A percentile compares a stretch with the other conserved stretches of the same genome.
Evolutionary conservation across 371 early-diverging fungal genomes (phyloP).

Genomic region (Mycotypha africana): DNA sequence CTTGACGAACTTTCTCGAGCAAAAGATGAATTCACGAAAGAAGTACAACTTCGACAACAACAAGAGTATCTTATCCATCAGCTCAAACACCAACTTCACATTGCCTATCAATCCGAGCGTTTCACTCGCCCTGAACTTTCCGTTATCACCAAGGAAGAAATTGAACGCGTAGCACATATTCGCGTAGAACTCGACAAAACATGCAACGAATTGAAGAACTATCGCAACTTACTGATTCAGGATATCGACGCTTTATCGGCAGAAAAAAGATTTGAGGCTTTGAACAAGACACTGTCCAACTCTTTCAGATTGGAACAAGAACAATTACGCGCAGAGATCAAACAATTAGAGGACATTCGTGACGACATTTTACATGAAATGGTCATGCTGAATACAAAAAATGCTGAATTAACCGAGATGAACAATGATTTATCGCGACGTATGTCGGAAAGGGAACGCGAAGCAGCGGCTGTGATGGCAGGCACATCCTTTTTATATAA

Average conservation of each 20-base stretch:
- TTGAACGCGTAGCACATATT: slow-evolving; percentile 28
- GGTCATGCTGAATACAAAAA: slow-evolving; percentile 49
- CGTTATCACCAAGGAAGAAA: slow-evolving; percentile 27
- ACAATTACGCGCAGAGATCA: slow-evolving; percentile 16
- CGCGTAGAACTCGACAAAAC: slow-evolving; percentile 31
- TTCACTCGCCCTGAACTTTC: slow-evolving; percentile 16
- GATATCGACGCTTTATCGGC: slow-evolving; percentile 28
- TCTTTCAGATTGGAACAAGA: slow-evolving; percentile 25
- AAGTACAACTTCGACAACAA: slow-evolving; percentile 31
- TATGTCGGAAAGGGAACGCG: slow-evolving; percentile 33
- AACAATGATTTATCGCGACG: slow-evolving; percentile 51
- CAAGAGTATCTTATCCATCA: slow-evolving; percentile 30
- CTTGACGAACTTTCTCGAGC: slow-evolving; percentile 38
- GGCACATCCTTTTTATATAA: slow-evolving; percentile 22
- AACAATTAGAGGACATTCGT: slow-evolving; percentile 14
- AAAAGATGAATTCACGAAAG: slow-evolving; percentile 42
- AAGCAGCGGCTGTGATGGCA: slow-evolving; percentile 26
- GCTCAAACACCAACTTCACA: slow-evolving; percentile 27
- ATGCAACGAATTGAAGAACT: slow-evolving; percentile 32
- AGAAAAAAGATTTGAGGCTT: slow-evolving; percentile 21
- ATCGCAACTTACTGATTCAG: slow-evolving; percentile 21
- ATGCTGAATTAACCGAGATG: slow-evolving; percentile 46
- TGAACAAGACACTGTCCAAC: slow-evolving; percentile 30
- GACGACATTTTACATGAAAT: slow-evolving; percentile 44
- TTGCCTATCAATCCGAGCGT: slow-evolving; percentile 16